These are phyloP conservation scores for Rhododendron vialii DNA, from an alignment of 148 eudicot genomes.

Conservation along the genomic window DNA sequence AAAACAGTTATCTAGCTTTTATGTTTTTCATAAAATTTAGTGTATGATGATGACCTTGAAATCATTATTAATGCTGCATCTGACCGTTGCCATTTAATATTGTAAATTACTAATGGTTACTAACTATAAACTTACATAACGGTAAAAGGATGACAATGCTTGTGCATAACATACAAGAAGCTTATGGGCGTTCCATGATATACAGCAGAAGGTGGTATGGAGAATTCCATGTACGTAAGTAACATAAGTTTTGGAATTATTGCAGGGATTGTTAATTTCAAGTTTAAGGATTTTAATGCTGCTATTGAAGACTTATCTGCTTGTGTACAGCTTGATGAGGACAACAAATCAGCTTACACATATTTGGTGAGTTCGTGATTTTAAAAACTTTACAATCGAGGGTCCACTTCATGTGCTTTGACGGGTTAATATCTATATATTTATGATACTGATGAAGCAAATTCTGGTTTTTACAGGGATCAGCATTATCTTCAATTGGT, in stretches of 20 bases:
- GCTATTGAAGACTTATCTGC: constrained; percentile 83
- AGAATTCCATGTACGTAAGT: neutral
- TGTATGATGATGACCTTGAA: neutral
- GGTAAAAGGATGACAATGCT: constrained; percentile 3
- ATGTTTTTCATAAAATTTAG: neutral
- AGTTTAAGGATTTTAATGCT: constrained; percentile 86
- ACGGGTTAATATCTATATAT: neutral
- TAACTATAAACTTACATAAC: neutral
- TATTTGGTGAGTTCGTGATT: constrained; percentile 59
- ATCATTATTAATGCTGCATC: neutral
- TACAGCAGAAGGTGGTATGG: neutral
- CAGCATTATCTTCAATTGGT: constrained; percentile 78
- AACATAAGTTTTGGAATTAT: neutral
- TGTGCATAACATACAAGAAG: neutral
- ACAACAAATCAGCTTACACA: constrained; percentile 87
- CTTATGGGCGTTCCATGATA: neutral
- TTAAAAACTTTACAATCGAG: neutral
- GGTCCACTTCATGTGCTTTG: neutral
- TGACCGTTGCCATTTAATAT: neutral
- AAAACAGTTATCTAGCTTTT: neutral
- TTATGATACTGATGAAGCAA: neutral
- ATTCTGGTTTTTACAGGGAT: constrained; percentile 47
- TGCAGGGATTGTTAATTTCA: constrained; percentile 92
- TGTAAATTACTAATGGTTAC: neutral
- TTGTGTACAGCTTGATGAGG: constrained; percentile 64